These are phyloP conservation scores for Beauveria sp. DNA, from an alignment of 2,329 filamentous ascomycete species.

Conservation along the genomic window DNA sequence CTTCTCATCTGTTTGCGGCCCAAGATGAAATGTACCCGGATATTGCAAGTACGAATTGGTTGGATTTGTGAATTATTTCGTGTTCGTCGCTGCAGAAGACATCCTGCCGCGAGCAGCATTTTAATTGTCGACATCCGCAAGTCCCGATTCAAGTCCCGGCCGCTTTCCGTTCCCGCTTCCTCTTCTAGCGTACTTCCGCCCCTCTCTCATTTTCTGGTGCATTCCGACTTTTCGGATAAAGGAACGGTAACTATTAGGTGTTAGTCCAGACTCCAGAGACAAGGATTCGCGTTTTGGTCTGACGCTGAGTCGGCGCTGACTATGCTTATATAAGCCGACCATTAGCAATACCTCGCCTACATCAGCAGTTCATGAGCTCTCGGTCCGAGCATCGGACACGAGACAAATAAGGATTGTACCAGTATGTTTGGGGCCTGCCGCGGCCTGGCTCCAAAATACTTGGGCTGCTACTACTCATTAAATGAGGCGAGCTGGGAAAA, in stretches of 20 bases:
- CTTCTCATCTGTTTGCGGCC: background rate
- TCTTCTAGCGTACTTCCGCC: slow-evolving; percentile 9
- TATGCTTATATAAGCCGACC: background rate
- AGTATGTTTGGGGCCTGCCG: background rate
- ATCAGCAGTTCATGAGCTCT: background rate
- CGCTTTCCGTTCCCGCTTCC: background rate
- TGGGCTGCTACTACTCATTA: no score
- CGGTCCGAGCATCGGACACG: background rate
- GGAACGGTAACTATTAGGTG: background rate
- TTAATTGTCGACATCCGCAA: background rate
- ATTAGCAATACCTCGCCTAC: background rate
- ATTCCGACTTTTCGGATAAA: slow-evolving; percentile 5
- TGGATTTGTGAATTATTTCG: background rate
- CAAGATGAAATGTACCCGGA: background rate
- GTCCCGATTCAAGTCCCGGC: slow-evolving; percentile 5
- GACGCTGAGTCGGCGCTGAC: background rate
- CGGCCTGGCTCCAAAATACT: background rate
- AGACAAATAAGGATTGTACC: background rate
- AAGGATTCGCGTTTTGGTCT: background rate
- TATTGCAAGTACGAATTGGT: no score
- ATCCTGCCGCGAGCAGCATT: background rate
- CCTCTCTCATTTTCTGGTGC: background rate
- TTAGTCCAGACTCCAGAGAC: background rate
- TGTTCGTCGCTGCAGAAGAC: no score
- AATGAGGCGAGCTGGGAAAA: no score